Percentiles rank a stretch among this genome's conserved stretches.
phyloP scores from a whole-genome alignment of 2,329 filamentous ascomycete genomes.

The Sporothrix euskadiensis region DNA sequence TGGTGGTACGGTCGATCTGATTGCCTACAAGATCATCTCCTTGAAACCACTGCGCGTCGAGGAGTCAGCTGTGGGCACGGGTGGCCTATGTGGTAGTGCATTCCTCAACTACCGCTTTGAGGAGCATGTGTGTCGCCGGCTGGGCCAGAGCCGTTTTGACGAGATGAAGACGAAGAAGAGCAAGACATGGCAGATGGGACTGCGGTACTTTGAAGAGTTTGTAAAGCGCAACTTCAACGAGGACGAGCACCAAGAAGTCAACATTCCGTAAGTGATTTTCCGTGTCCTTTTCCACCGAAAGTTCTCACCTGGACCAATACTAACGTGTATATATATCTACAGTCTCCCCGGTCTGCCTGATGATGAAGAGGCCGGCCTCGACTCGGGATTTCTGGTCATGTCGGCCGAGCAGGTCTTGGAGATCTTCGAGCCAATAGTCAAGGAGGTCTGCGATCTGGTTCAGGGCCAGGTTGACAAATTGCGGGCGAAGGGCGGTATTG shows the following conservation, averaged over 20 bases:
- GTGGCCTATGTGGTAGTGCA: constrained; percentile 73
- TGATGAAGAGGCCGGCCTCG: constrained; percentile 71
- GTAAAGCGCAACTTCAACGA: constrained; percentile 83
- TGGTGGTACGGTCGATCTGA: constrained; percentile 70
- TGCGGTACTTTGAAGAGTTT: constrained; percentile 80
- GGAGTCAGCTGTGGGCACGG: constrained; percentile 77
- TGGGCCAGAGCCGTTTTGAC: constrained; percentile 67
- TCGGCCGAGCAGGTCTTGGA: constrained; percentile 67
- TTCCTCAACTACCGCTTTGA: constrained; percentile 81
- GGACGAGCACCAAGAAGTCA: constrained; percentile 74
- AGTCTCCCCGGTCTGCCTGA: constrained; percentile 73
- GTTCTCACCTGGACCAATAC: not conserved
- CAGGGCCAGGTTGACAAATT: constrained; percentile 67
- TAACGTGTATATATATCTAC: not conserved
- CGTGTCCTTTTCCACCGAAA: not conserved
- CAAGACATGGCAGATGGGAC: constrained; percentile 77
- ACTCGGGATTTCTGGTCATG: constrained; percentile 76
- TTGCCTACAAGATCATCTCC: constrained; percentile 78
- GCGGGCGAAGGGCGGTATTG: constrained; percentile 60
- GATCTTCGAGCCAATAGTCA: constrained; percentile 74
- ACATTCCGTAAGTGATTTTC: constrained; percentile 61
- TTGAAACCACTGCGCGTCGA: constrained; percentile 70
- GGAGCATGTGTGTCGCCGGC: constrained; percentile 68
- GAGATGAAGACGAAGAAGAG: constrained; percentile 76
- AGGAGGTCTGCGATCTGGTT: constrained; percentile 67